Percentiles rank a stretch among this genome's conserved stretches.
These are phyloP conservation scores for Tricharina praecox DNA, from an alignment of 495 filamentous ascomycete species.

Conservation along the genomic window DNA sequence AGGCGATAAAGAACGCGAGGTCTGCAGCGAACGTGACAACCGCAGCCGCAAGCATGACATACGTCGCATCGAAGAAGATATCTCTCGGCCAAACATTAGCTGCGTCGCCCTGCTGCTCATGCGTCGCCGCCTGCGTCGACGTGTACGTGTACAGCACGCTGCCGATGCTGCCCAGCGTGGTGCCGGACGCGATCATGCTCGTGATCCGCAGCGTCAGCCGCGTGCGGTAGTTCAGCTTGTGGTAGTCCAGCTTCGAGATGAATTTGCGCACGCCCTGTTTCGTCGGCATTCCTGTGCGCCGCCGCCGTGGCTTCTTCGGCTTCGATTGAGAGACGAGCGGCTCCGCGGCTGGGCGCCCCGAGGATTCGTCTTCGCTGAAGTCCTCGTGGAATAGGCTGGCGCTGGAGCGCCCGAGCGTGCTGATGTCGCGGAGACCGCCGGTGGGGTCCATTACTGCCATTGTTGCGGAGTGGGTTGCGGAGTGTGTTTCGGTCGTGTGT, in stretches of 20 bases:
- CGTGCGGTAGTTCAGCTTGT: neutral
- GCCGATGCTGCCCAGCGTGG: neutral
- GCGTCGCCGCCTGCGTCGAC: neutral
- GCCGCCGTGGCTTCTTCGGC: neutral
- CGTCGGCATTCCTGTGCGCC: neutral
- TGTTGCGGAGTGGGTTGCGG: neutral
- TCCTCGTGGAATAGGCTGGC: neutral
- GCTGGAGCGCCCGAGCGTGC: neutral
- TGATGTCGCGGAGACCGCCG: neutral
- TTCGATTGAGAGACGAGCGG: neutral
- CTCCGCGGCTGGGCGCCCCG: neutral
- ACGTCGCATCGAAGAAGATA: neutral
- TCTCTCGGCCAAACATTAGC: neutral
- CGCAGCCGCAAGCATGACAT: neutral
- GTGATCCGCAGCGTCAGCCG: neutral
- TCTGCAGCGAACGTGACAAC: neutral
- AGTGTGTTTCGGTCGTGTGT: too few species aligned
- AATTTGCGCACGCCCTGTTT: neutral
- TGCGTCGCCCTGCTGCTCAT: neutral
- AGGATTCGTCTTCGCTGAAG: neutral
- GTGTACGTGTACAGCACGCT: neutral
- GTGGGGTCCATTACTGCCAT: conserved; percentile 5
- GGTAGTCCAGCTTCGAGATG: neutral
- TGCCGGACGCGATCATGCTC: neutral
- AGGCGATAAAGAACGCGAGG: neutral